phyloP scores from a whole-genome alignment of 176 grass and related monocot species.

The Hordeum vulgare region DNA sequence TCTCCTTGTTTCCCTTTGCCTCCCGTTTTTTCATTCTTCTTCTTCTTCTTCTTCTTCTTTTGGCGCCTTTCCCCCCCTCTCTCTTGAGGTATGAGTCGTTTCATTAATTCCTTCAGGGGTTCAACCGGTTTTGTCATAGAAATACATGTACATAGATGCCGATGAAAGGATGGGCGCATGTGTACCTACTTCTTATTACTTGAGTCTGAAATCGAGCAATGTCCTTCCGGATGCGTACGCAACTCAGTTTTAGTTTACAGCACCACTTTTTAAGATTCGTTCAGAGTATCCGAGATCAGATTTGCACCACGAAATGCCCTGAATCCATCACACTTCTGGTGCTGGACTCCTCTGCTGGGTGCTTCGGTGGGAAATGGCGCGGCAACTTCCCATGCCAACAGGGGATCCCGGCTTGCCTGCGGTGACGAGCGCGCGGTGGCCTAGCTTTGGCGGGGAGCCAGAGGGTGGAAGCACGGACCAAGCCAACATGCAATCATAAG shows the following conservation, averaged over 20 bases:
- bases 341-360: no score
- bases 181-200: not conserved
- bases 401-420: no score
- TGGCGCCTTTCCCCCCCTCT: not conserved
- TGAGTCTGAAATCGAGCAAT: not conserved
- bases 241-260: not conserved
- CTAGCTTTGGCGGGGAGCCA: no score
- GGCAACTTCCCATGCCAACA: no score
- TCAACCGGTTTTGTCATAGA: not conserved
- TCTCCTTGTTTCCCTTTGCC: not conserved
- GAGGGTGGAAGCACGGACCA: no score
- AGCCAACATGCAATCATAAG: no score
- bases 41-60: not conserved
- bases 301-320: not conserved
- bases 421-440: no score
- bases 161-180: not conserved
- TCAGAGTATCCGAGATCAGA: not conserved
- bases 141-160: slow-evolving; percentile 33
- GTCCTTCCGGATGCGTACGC: not conserved
- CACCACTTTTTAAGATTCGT: not conserved
- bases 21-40: not conserved
- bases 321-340: not conserved
- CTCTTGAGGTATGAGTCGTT: slow-evolving; percentile 3
- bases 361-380: no score
- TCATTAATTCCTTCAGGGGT: not conserved